Evolutionary conservation across 345 rosid genomes (phyloP).

Genomic region (Linum tenue): DNA sequence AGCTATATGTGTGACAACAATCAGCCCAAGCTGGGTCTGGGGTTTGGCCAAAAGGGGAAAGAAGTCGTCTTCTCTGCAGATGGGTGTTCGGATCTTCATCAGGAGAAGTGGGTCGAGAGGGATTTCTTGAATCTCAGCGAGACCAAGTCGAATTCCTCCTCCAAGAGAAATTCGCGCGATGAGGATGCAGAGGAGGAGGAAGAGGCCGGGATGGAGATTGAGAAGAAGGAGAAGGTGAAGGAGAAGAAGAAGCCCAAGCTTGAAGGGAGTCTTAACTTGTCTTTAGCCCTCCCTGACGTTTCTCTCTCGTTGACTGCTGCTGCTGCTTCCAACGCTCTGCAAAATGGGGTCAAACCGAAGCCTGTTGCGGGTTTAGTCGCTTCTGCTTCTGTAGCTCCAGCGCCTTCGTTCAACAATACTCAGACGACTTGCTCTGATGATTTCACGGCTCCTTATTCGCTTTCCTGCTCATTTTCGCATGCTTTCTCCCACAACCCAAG

Average conservation of each 20-base stretch:
- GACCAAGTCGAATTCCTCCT: conserved; percentile 5
- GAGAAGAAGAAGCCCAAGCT: conserved; percentile 54
- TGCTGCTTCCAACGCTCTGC: conserved; percentile 12
- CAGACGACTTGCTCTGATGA: conserved; percentile 69
- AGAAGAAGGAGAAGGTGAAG: conserved; percentile 24
- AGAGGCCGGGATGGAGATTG: too few species aligned
- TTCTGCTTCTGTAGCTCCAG: conserved; percentile 22
- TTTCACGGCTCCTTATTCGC: conserved; percentile 67
- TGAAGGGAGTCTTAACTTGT: conserved; percentile 62
- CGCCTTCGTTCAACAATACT: conserved; percentile 33
- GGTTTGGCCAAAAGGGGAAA: conserved; percentile 50
- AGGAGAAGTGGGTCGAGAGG: conserved; percentile 78
- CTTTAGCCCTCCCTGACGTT: conserved; percentile 77
- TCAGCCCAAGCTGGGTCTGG: not conserved
- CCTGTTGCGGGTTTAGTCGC: conserved; percentile 11
- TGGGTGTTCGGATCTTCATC: conserved; percentile 18
- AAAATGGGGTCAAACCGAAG: conserved; percentile 34
- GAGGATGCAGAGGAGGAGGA: too few species aligned
- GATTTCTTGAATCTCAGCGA: conserved; percentile 81
- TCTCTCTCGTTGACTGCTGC: conserved; percentile 34
- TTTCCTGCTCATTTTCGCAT: conserved; percentile 70
- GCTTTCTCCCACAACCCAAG: conserved; percentile 90
- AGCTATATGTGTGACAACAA: not conserved
- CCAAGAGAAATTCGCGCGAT: too few species aligned
- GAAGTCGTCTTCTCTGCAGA: conserved; percentile 27